Percentiles rank a stretch among this genome's conserved stretches.
Evolutionary conservation across 2,329 filamentous ascomycete genomes (phyloP).

Genomic region (Phialocephala subalpina): DNA sequence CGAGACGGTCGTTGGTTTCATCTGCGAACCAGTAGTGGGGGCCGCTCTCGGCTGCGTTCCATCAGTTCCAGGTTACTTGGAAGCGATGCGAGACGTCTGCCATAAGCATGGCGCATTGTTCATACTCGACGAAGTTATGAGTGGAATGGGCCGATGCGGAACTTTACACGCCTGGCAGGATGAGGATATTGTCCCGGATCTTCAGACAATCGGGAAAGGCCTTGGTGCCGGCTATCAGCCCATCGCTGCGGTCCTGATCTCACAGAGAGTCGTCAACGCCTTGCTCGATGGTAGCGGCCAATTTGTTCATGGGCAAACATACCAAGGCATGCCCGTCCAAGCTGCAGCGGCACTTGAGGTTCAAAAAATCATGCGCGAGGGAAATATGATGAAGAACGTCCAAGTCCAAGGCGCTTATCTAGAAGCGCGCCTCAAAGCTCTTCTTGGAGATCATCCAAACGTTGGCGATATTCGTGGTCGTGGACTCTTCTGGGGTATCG

Average conservation of each 20-base stretch:
- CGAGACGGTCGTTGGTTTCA: slow-evolving; percentile 69
- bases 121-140: slow-evolving; percentile 81
- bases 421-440: slow-evolving; percentile 50
- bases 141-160: slow-evolving; percentile 61
- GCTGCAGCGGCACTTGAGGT: slow-evolving; percentile 71
- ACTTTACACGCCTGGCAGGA: slow-evolving; percentile 64
- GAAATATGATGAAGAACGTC: slow-evolving; percentile 67
- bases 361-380: slow-evolving; percentile 63
- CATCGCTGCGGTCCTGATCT: slow-evolving; percentile 66
- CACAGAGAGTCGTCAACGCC: slow-evolving; percentile 57
- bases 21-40: slow-evolving; percentile 73
- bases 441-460: slow-evolving; percentile 53
- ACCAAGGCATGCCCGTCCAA: slow-evolving; percentile 66
- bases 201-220: slow-evolving; percentile 73
- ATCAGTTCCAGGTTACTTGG: slow-evolving; percentile 72
- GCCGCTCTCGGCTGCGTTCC: slow-evolving; percentile 75
- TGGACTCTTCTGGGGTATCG: slow-evolving; percentile 65
- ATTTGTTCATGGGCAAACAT: slow-evolving; percentile 54
- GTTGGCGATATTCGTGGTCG: slow-evolving; percentile 69
- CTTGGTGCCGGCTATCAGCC: slow-evolving; percentile 70
- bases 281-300: slow-evolving; percentile 38
- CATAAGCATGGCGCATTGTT: slow-evolving; percentile 75
- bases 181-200: slow-evolving; percentile 63
- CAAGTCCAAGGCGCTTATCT: slow-evolving; percentile 59
- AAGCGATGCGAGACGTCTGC: slow-evolving; percentile 73